Base-by-base conservation (phyloP, 169 alveolate genomes). In the Eimeria mitis region DNA sequence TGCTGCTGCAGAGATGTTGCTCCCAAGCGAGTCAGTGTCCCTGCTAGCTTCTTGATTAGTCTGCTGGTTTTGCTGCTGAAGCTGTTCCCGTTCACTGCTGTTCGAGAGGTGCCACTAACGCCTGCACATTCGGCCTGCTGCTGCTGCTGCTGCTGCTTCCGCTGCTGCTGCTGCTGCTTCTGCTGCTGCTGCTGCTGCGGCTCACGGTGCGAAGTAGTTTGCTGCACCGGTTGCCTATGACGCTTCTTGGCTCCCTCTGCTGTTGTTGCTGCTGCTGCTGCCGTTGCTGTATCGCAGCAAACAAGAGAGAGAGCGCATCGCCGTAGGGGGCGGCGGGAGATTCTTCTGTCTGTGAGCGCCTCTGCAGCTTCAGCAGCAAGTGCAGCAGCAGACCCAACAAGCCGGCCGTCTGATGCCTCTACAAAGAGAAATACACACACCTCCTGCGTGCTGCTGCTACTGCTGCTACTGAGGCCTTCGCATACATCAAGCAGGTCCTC, bases 291-390 rank as follows among this genome's bases (percentile, higher is more conserved):
- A 37, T 47, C 65, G 61, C 88, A 78, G 37, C 88, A 78, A 21
- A 78, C 68, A 14, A 78, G 47, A 16, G 88, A 78, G 65, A 78
- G 49, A 21, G 68, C 31, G 68, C 88, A 78, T 47, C 88, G 37
- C 8, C 42, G 11, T 13, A 78, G 21, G 42, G 88, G 88, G 13
- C 25, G 31, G 42, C 37, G 88, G 28, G 28, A 19, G 42, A 78
- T 47, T 25, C 88, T 42, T 49, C 88, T 42, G 61, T 78, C 88
- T 0, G 34, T 44, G 42, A 78, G 25, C 34, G 88, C 88, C 61
- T 44, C 88, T 19, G 68, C 59, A 78, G 54, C 88, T 44, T 78
- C 88, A 78, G 88, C 54, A 78, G 68, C 88, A 44, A 78, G 54
- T 16, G 88, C 68, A 47, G 88, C 88, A 47, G 88, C n/a, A 19